Conservation (phyloP, 805 yeast species). For the Pichia ethanolica region DNA sequence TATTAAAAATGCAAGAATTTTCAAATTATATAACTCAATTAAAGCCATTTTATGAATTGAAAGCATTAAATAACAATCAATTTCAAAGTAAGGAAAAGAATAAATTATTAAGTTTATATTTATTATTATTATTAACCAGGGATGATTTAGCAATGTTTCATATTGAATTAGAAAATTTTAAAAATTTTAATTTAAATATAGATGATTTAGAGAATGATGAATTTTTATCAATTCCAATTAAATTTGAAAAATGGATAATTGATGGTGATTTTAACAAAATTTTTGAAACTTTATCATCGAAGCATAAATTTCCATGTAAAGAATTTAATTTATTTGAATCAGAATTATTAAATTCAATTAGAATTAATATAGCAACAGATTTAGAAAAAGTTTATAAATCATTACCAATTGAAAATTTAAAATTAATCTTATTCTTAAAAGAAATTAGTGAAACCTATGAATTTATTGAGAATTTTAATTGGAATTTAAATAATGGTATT, state of each 20-base stretch:
- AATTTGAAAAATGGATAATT: constrained; percentile 87
- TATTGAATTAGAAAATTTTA: constrained; percentile 73
- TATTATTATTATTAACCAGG: constrained; percentile 69
- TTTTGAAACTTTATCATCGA: constrained; percentile 52
- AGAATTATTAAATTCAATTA: constrained; percentile 67
- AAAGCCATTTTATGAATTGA: constrained; percentile 61
- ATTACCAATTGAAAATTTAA: constrained; percentile 77
- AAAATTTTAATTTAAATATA: constrained; percentile 34
- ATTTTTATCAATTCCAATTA: constrained; percentile 75
- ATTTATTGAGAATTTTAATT: constrained; percentile 48
- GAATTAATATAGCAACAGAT: constrained; percentile 79
- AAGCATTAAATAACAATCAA: constrained; percentile 22
- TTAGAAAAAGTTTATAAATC: constrained; percentile 70
- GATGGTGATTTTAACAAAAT: constrained; percentile 95
- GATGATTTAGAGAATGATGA: constrained; percentile 57
- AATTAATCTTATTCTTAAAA: constrained; percentile 65
- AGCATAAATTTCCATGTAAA: constrained; percentile 54
- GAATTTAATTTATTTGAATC: constrained; percentile 77
- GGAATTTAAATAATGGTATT: constrained; percentile 49
- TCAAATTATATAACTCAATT: constrained; percentile 68
- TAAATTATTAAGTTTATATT: constrained; percentile 67
- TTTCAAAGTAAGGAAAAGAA: constrained; percentile 50
- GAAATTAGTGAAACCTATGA: constrained; percentile 43
- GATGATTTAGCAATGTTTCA: constrained; percentile 86
- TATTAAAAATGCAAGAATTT: constrained; percentile 55